phyloP scores from a whole-genome alignment of 305 asterid genomes.

The Fraxinus greggii region DNA sequence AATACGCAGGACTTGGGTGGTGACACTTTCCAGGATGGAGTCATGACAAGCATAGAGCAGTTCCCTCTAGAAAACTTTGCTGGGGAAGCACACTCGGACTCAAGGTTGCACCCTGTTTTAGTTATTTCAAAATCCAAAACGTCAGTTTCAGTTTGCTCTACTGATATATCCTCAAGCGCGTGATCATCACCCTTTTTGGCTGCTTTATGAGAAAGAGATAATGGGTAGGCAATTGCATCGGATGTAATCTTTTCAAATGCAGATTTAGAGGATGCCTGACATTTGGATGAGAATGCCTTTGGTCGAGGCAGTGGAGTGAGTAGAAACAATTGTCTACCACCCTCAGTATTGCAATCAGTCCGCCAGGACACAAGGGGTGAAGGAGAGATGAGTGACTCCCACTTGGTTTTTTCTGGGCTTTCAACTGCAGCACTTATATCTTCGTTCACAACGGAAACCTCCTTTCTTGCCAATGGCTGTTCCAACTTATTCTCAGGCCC shows the following conservation, averaged over 20 bases:
- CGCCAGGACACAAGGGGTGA: conserved; percentile 95
- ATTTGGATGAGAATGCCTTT: conserved; percentile 42
- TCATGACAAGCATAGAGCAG: conserved; percentile 49
- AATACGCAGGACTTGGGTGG: conserved; percentile 82
- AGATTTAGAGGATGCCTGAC: conserved; percentile 30
- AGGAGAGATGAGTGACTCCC: conserved; percentile 74
- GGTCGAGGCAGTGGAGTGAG: conserved; percentile 78
- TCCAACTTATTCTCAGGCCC: conserved; percentile 34
- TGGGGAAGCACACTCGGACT: conserved; percentile 41
- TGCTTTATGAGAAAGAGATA: conserved; percentile 19
- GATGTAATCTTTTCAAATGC: conserved; percentile 29
- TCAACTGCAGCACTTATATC: conserved; percentile 25
- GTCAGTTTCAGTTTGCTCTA: conserved; percentile 27
- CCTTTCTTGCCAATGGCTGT: conserved; percentile 32
- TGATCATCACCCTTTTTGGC: background rate
- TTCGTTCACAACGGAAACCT: conserved; percentile 24
- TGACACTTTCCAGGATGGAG: conserved; percentile 73
- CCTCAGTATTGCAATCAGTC: conserved; percentile 57
- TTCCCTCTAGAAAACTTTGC: conserved; percentile 31
- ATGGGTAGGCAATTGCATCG: conserved; percentile 18
- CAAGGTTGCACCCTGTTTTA: conserved; percentile 27
- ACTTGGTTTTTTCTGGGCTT: conserved; percentile 61
- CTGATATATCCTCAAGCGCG: background rate
- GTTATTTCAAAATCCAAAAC: conserved; percentile 27
- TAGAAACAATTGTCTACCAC: conserved; percentile 73